Conservation (phyloP, 1,284 basidiomycete genomes). For the Cerioporus squamosus region DNA sequence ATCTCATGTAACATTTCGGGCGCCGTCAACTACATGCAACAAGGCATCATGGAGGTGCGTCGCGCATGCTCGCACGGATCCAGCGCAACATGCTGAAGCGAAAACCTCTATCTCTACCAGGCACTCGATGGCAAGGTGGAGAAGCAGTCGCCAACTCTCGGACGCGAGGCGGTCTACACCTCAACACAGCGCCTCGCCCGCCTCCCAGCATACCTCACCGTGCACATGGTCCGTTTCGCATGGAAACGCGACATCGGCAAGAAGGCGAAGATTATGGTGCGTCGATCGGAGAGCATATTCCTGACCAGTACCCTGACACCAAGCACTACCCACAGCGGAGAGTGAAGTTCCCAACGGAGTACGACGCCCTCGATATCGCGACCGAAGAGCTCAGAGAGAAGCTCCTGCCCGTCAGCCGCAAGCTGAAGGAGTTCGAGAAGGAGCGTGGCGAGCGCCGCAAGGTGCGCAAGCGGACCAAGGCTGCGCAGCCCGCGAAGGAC, state of each 20-base stretch:
- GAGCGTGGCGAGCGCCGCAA: constrained; percentile 86
- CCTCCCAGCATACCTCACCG: constrained; percentile 83
- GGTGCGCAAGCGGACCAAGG: constrained; percentile 77
- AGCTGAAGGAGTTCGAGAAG: constrained; percentile 81
- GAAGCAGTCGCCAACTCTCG: constrained; percentile 83
- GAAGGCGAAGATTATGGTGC: constrained; percentile 91
- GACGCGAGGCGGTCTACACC: constrained; percentile 84
- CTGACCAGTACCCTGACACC: background rate
- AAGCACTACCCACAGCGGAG: constrained; percentile 70
- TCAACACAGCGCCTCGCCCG: constrained; percentile 85
- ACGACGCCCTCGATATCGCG: constrained; percentile 85
- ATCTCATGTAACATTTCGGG: constrained; percentile 92
- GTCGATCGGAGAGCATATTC: background rate
- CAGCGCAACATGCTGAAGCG: background rate
- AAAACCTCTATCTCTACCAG: constrained; percentile 41
- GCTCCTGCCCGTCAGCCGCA: constrained; percentile 71
- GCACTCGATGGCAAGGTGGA: constrained; percentile 86
- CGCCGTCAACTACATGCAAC: constrained; percentile 88
- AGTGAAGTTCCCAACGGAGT: constrained; percentile 91
- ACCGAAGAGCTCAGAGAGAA: constrained; percentile 81
- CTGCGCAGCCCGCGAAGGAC: constrained; percentile 36
- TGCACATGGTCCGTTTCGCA: constrained; percentile 95
- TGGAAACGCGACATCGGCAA: constrained; percentile 93
- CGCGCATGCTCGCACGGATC: background rate
- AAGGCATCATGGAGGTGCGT: constrained; percentile 84